Conservation (phyloP, 768 basidiomycete genomes). For the Kwoniella dejecticola region DNA sequence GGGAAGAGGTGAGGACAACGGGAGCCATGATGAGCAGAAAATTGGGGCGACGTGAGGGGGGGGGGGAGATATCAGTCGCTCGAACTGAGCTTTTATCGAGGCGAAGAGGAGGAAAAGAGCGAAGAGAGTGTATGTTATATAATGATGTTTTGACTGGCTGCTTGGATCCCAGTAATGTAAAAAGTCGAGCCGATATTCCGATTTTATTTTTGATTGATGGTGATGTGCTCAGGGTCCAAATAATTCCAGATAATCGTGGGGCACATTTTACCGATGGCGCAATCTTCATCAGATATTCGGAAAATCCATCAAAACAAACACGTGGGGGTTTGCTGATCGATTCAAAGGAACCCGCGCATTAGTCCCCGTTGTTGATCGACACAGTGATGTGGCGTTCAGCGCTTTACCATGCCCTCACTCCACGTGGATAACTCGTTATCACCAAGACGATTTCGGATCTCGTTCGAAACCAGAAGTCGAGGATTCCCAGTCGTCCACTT, state of each 20-base stretch:
- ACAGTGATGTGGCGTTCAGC: too few relatives aligned
- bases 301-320: not conserved
- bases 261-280: not conserved
- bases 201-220: not conserved
- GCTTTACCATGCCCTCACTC: too few relatives aligned
- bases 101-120: slow-evolving; percentile 6
- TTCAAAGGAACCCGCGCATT: too few relatives aligned
- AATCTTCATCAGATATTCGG: not conserved
- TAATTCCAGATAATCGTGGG: slow-evolving; percentile 9
- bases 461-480: too few relatives aligned
- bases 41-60: not conserved
- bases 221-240: slow-evolving; percentile 8
- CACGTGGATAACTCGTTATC: too few relatives aligned
- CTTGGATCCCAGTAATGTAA: not conserved
- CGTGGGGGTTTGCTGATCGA: too few relatives aligned
- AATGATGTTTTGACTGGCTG: not conserved
- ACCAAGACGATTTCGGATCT: too few relatives aligned
- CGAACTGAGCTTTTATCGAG: slow-evolving; percentile 15
- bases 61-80: not conserved
- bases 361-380: too few relatives aligned
- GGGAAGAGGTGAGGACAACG: slow-evolving; percentile 37
- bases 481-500: too few relatives aligned
- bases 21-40: slow-evolving; percentile 27
- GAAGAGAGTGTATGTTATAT: not conserved
- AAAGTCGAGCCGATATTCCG: slow-evolving; percentile 3